phyloP scores from a whole-genome alignment of 495 filamentous ascomycete genomes.

The Penicillium herquei region DNA sequence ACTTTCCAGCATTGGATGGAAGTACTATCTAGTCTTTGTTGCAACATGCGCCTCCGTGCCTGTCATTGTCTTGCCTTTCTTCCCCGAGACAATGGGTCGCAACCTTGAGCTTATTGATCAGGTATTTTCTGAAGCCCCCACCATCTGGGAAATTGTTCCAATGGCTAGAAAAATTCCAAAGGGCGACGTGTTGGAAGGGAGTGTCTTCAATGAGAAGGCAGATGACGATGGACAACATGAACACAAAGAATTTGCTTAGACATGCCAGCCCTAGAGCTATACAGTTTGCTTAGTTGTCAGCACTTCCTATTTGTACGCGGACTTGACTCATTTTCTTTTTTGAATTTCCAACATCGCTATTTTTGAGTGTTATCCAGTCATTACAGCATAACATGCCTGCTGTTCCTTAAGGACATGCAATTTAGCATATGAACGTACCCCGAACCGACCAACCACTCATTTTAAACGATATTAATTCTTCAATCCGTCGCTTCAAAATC shows the following conservation, averaged over 20 bases:
- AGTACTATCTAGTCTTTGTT: slow-evolving; percentile 32
- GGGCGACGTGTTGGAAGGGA: neutral
- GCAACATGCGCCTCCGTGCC: slow-evolving; percentile 12
- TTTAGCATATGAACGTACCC: no score
- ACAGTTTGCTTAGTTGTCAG: no score
- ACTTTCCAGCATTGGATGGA: slow-evolving; percentile 20
- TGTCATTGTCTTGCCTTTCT: slow-evolving; percentile 58
- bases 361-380: no score
- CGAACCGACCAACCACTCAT: no score
- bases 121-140: neutral
- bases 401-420: no score
- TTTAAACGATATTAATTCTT: no score
- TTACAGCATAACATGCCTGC: no score
- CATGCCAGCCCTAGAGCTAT: no score
- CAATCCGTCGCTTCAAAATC: no score
- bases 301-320: no score
- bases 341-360: no score
- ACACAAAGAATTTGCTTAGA: neutral
- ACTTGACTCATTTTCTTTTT: no score
- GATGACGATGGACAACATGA: neutral
- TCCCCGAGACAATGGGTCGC: slow-evolving; percentile 42
- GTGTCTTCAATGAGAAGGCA: neutral
- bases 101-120: slow-evolving; percentile 1
- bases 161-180: slow-evolving; percentile 2
- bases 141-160: slow-evolving; percentile 1